Conservation (phyloP, 2,329 filamentous ascomycete species). For the Fusarium algeriense region DNA sequence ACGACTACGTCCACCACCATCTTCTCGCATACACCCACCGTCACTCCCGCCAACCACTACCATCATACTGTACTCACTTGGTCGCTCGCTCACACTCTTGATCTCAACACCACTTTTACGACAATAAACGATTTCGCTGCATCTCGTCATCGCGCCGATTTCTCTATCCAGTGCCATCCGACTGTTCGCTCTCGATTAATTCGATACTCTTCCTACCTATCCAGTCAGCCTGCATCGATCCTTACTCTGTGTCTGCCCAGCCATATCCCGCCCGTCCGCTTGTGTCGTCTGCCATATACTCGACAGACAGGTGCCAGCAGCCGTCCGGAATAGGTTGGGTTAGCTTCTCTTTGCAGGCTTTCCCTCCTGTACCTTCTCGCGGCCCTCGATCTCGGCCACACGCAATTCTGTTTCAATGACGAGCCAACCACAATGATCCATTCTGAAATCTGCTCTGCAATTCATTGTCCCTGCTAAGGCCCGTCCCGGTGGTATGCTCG, state of each 20-base stretch:
- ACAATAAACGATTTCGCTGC: slow-evolving; percentile 31
- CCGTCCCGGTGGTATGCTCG: slow-evolving; percentile 52
- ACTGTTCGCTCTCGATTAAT: slow-evolving; percentile 12
- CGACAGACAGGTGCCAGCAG: slow-evolving; percentile 42
- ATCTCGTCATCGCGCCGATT: slow-evolving; percentile 25
- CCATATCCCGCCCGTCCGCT: slow-evolving; percentile 42
- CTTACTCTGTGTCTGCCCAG: slow-evolving; percentile 38
- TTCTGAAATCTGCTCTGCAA: slow-evolving; percentile 45
- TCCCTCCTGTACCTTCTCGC: slow-evolving; percentile 28
- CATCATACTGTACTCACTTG: slow-evolving; percentile 26
- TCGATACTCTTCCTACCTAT: slow-evolving; percentile 3
- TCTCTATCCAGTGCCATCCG: slow-evolving; percentile 10
- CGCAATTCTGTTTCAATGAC: slow-evolving; percentile 48
- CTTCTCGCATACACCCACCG: slow-evolving; percentile 39
- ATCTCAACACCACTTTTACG: slow-evolving; percentile 37
- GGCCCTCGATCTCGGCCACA: slow-evolving; percentile 39
- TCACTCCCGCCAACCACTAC: slow-evolving; percentile 42
- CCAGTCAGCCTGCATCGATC: slow-evolving; percentile 20
- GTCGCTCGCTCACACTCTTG: slow-evolving; percentile 25
- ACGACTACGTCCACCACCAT: slow-evolving; percentile 41
- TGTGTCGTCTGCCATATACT: slow-evolving; percentile 41
- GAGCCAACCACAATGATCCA: slow-evolving; percentile 54
- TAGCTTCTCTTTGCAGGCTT: slow-evolving; percentile 37
- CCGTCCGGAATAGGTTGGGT: slow-evolving; percentile 49
- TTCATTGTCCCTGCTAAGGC: slow-evolving; percentile 49